Percentiles rank a stretch among this genome's conserved stretches.
These are phyloP conservation scores for Lomentospora prolificans DNA, from an alignment of 2,329 filamentous ascomycete species.

Conservation along the genomic window DNA sequence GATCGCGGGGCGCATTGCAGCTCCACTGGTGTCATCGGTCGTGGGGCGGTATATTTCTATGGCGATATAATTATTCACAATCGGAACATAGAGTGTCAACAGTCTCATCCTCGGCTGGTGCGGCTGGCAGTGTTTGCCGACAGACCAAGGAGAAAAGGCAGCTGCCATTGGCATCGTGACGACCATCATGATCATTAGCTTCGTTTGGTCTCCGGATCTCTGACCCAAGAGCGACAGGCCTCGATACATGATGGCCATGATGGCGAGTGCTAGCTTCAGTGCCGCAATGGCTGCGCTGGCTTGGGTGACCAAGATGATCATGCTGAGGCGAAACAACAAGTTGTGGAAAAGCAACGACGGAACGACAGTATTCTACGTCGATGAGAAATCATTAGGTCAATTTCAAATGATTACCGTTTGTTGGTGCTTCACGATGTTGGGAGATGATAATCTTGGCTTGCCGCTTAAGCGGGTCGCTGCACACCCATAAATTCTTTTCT, in stretches of 20 bases:
- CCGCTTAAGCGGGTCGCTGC: too few species aligned
- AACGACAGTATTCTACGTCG: background rate
- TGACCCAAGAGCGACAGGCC: conserved; percentile 36
- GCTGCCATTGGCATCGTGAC: conserved; percentile 38
- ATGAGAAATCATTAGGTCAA: too few species aligned
- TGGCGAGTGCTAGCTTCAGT: conserved; percentile 33
- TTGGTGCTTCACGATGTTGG: too few species aligned
- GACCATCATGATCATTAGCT: conserved; percentile 34
- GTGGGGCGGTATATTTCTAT: conserved; percentile 30
- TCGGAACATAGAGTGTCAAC: conserved; percentile 34
- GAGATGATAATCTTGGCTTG: too few species aligned
- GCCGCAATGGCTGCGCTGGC: conserved; percentile 26
- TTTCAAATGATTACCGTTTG: too few species aligned
- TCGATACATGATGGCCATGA: conserved; percentile 33
- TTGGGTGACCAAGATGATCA: conserved; percentile 30
- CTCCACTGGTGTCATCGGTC: conserved; percentile 26
- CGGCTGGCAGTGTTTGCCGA: conserved; percentile 28
- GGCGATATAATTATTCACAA: conserved; percentile 31
- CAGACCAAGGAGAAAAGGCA: conserved; percentile 41
- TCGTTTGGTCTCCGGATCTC: conserved; percentile 40
- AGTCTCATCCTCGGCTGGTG: conserved; percentile 37
- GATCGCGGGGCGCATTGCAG: conserved; percentile 31
- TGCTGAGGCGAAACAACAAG: conserved; percentile 31
- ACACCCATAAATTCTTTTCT: too few species aligned
- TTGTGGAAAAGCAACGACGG: conserved; percentile 23